A percentile compares a stretch with the other conserved stretches of the same genome.
phyloP scores from a whole-genome alignment of 169 alveolate genomes.

The Theileria equi region DNA sequence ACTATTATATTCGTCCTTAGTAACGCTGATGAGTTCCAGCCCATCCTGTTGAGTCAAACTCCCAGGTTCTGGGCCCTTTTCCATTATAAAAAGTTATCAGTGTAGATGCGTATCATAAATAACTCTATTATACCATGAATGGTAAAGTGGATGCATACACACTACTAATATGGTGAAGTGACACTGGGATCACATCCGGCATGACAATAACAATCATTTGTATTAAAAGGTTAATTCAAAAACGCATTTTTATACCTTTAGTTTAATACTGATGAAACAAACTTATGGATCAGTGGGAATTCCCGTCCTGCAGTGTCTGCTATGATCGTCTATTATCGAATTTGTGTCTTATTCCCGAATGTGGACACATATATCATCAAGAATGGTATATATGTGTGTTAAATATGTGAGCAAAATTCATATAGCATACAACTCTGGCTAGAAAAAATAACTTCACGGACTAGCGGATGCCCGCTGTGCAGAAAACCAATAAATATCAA shows the following conservation, averaged over 20 bases:
- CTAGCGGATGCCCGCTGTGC: constrained; percentile 48
- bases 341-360: constrained; percentile 32
- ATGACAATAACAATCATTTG: background rate
- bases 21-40: constrained; percentile 20
- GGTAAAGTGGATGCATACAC: background rate
- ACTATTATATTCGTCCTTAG: constrained; percentile 44
- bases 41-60: constrained; percentile 17
- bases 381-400: constrained; percentile 21
- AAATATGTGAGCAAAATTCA: background rate
- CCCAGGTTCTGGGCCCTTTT: constrained; percentile 1
- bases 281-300: constrained; percentile 45
- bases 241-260: background rate
- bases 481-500: constrained; percentile 7
- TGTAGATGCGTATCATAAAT: too few species aligned
- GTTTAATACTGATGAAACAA: background rate
- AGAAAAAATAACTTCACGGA: background rate
- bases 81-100: constrained; percentile 1
- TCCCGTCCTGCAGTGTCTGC: constrained; percentile 62
- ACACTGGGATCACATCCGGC: background rate
- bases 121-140: background rate
- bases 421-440: constrained; percentile 40
- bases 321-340: constrained; percentile 33
- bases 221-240: background rate
- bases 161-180: background rate
- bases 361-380: constrained; percentile 63